Conservation (phyloP, 2,329 filamentous ascomycete species). For the Stagonosporopsis vannaccii region DNA sequence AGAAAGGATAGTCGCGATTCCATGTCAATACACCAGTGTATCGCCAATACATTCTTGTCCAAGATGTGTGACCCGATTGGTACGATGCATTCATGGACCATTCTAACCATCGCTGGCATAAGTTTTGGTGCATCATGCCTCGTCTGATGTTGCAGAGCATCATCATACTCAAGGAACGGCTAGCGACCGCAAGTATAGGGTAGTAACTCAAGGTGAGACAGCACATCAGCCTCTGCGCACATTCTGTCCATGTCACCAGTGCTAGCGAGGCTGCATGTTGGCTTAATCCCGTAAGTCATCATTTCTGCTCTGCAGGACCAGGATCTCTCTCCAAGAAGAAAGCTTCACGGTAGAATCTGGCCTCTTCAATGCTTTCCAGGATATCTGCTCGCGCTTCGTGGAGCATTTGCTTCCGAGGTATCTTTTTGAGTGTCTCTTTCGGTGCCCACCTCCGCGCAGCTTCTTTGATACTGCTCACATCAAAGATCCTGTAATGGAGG, state of each 20-base stretch:
- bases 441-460: conserved; percentile 82
- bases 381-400: conserved; percentile 92
- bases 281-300: not conserved
- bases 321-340: conserved; percentile 62
- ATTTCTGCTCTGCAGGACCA: not conserved
- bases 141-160: not conserved
- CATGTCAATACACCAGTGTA: not conserved
- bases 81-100: not conserved
- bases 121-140: not conserved
- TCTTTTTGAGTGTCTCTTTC: conserved; percentile 64
- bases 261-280: not conserved
- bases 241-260: no score
- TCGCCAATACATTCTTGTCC: not conserved
- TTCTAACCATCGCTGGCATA: not conserved
- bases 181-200: not conserved
- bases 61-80: not conserved
- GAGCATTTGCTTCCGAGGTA: conserved; percentile 74
- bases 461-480: conserved; percentile 93
- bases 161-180: not conserved
- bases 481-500: conserved; percentile 88
- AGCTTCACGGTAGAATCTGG: conserved; percentile 76
- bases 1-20: not conserved
- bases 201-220: not conserved
- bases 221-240: not conserved
- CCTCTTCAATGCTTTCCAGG: conserved; percentile 92